A percentile compares a stretch with the other conserved stretches of the same genome.
phyloP scores from a whole-genome alignment of 129 eudicot species.

The Saposhnikovia divaricata region DNA sequence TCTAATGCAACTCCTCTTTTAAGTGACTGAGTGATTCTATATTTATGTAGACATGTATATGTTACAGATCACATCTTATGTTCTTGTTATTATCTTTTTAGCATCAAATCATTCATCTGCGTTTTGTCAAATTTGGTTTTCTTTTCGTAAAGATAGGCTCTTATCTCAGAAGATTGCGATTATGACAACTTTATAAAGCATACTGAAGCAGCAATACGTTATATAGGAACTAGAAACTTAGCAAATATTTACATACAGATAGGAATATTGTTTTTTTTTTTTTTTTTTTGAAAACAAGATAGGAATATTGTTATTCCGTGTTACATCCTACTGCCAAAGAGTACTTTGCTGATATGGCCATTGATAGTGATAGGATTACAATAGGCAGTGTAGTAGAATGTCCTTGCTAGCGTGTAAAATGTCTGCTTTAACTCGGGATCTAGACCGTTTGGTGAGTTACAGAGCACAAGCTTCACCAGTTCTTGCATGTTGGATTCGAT shows the following conservation, averaged over 20 bases:
- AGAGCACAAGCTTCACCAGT: slow-evolving; percentile 44
- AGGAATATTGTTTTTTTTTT: background rate
- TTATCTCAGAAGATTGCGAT: background rate
- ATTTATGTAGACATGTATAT: background rate
- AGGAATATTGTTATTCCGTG: background rate
- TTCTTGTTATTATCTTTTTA: background rate
- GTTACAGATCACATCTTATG: background rate
- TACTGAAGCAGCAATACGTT: background rate
- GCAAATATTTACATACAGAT: background rate
- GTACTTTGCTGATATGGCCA: slow-evolving; percentile 56
- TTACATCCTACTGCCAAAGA: slow-evolving; percentile 26
- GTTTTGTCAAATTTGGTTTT: background rate
- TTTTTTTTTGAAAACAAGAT: no score
- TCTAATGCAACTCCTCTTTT: background rate
- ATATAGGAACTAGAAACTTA: background rate
- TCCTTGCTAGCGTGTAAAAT: slow-evolving; percentile 43
- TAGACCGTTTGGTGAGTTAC: slow-evolving; percentile 26
- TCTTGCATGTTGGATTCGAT: slow-evolving; percentile 61
- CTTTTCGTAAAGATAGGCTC: background rate
- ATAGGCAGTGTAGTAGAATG: slow-evolving; percentile 64
- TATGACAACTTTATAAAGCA: background rate
- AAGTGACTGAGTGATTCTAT: background rate
- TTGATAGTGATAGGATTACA: slow-evolving; percentile 35
- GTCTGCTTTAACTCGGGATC: slow-evolving; percentile 41
- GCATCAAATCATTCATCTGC: background rate